Conservation (phyloP, 192 early-diverging fungal species). For the Linnemannia hyalina region DNA sequence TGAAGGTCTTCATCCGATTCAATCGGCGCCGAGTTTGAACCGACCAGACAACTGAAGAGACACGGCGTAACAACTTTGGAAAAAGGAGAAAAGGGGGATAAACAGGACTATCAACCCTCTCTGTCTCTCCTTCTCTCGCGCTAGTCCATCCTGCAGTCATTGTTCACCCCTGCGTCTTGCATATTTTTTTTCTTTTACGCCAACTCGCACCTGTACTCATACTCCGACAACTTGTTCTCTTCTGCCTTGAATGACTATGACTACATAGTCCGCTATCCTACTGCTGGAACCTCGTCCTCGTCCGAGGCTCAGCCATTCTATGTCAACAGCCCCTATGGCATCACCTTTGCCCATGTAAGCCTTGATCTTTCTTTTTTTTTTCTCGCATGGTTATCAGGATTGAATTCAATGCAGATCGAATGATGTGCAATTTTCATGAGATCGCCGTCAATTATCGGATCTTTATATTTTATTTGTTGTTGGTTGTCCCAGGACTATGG, state of each 20-base stretch:
- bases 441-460: slow-evolving; percentile 1
- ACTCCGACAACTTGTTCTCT: not conserved
- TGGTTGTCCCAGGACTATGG: not conserved
- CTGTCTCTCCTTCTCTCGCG: not conserved
- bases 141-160: not conserved
- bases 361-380: not conserved
- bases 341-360: slow-evolving; percentile 91
- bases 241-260: not conserved
- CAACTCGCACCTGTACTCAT: not conserved
- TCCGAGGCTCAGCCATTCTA: slow-evolving; percentile 99
- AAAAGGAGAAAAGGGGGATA: not conserved
- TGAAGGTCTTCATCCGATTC: not conserved
- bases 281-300: slow-evolving; percentile 94
- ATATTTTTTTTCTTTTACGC: not conserved
- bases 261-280: slow-evolving; percentile 92
- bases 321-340: slow-evolving; percentile 98
- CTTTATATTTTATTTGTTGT: not conserved
- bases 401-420: not conserved
- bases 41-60: not conserved
- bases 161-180: not conserved
- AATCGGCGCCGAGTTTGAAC: not conserved
- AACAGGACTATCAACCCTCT: not conserved
- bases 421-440: slow-evolving; percentile 3
- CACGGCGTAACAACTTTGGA: not conserved
- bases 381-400: not conserved